Conservation (phyloP, 495 filamentous ascomycete species). For the Hyaloscypha finlandica region DNA sequence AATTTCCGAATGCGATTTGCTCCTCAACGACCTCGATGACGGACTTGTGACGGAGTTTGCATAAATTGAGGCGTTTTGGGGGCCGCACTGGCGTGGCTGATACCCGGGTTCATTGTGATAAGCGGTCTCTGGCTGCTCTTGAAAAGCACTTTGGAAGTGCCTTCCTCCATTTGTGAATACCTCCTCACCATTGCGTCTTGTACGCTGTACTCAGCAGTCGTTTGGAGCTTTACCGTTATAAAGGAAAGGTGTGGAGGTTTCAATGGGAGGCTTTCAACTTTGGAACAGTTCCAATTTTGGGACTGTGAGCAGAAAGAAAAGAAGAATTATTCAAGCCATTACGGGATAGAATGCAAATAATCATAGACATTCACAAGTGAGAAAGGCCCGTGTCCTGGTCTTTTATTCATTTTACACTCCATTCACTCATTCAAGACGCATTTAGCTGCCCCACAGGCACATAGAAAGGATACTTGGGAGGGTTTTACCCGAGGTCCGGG, state of each 20-base stretch:
- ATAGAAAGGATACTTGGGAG: too few relatives aligned
- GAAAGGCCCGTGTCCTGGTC: too few relatives aligned
- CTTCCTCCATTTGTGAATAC: neutral
- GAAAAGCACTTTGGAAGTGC: neutral
- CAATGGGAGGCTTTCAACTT: too few relatives aligned
- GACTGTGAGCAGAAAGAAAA: too few relatives aligned
- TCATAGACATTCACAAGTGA: too few relatives aligned
- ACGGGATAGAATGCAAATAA: neutral
- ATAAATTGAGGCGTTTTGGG: slow-evolving; percentile 9
- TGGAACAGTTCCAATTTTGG: too few relatives aligned
- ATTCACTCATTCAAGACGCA: too few relatives aligned
- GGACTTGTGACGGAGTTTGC: neutral
- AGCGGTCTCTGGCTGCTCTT: neutral
- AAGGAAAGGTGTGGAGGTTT: too few relatives aligned
- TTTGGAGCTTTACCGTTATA: too few relatives aligned
- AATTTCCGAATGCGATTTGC: slow-evolving; percentile 48
- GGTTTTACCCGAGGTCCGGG: too few relatives aligned
- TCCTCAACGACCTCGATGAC: slow-evolving; percentile 35
- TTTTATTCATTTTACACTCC: too few relatives aligned
- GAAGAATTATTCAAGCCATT: neutral
- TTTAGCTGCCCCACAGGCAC: too few relatives aligned
- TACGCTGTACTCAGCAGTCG: neutral
- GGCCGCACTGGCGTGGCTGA: neutral
- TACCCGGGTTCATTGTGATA: neutral
- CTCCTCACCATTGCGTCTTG: neutral